phyloP scores from a whole-genome alignment of 192 early-diverging fungal species.

The Martensiomyces pterosporus region DNA sequence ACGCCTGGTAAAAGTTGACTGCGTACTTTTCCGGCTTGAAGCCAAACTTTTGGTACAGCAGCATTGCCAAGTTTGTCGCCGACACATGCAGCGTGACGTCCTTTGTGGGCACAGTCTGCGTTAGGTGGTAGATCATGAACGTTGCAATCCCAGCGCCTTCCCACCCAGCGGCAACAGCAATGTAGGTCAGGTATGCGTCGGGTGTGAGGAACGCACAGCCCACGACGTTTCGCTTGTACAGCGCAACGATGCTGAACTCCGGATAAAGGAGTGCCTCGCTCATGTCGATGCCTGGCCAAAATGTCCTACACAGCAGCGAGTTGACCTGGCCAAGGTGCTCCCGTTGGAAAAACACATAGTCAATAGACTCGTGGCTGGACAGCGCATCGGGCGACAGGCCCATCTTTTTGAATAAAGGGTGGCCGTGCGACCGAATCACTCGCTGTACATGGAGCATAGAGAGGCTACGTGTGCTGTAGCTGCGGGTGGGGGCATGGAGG shows the following conservation, averaged over 20 bases:
- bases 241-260: slow-evolving; percentile 78
- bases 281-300: slow-evolving; percentile 90
- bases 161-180: slow-evolving; percentile 84
- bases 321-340: slow-evolving; percentile 73
- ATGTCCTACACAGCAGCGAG: slow-evolving; percentile 63
- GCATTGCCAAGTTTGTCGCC: slow-evolving; percentile 88
- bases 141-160: slow-evolving; percentile 75
- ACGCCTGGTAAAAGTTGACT: slow-evolving; percentile 87
- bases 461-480: no score
- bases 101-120: slow-evolving; percentile 67
- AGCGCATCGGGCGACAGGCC: slow-evolving; percentile 2
- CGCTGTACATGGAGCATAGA: slow-evolving; percentile 26
- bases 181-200: slow-evolving; percentile 84
- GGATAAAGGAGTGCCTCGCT: slow-evolving; percentile 77
- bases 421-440: slow-evolving; percentile 32
- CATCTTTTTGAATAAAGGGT: slow-evolving; percentile 19
- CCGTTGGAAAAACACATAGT: slow-evolving; percentile 73
- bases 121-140: slow-evolving; percentile 81
- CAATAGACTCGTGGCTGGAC: slow-evolving; percentile 54
- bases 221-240: slow-evolving; percentile 74
- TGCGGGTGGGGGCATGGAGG: no score
- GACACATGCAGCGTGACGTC: slow-evolving; percentile 92
- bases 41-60: slow-evolving; percentile 88
- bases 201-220: slow-evolving; percentile 93
- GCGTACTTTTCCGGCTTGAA: slow-evolving; percentile 94